Evolutionary conservation across 192 early-diverging fungal genomes (phyloP).

Genomic region (Coemansia sp.): DNA sequence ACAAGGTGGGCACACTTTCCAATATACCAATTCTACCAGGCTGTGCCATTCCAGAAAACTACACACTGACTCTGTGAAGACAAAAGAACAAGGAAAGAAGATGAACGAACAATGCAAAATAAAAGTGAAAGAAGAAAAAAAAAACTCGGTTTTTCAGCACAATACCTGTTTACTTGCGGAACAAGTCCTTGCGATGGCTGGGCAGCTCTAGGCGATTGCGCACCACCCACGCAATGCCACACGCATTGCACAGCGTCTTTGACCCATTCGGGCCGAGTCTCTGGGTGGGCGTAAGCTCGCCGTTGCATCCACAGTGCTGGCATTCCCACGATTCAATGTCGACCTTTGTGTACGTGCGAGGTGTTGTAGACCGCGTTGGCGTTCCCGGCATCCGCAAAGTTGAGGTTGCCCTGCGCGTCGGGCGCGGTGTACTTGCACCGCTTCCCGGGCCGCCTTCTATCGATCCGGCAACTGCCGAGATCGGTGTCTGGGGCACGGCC

Average conservation of each 20-base stretch:
- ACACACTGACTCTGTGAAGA: too few species aligned
- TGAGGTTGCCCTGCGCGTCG: slow-evolving; percentile 22
- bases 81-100: too few species aligned
- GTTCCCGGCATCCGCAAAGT: slow-evolving; percentile 27
- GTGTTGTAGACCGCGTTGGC: slow-evolving; percentile 43
- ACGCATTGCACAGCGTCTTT: slow-evolving; percentile 68
- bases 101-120: not conserved
- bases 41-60: too few species aligned
- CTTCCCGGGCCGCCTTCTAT: slow-evolving; percentile 35
- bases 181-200: slow-evolving; percentile 48
- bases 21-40: too few species aligned
- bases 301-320: slow-evolving; percentile 52
- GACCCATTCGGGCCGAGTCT: slow-evolving; percentile 63
- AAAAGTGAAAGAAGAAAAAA: slow-evolving; percentile 6
- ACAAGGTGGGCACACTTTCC: too few species aligned
- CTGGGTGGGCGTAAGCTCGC: slow-evolving; percentile 53
- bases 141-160: not conserved
- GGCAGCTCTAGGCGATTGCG: slow-evolving; percentile 53
- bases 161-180: slow-evolving; percentile 29
- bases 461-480: slow-evolving; percentile 9
- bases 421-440: slow-evolving; percentile 45
- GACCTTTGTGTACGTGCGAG: slow-evolving; percentile 42
- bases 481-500: slow-evolving; percentile 5
- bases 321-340: slow-evolving; percentile 53
- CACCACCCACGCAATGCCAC: slow-evolving; percentile 63